Conservation (phyloP, 257 asterid species). For the Fraxinus cuspidata region DNA sequence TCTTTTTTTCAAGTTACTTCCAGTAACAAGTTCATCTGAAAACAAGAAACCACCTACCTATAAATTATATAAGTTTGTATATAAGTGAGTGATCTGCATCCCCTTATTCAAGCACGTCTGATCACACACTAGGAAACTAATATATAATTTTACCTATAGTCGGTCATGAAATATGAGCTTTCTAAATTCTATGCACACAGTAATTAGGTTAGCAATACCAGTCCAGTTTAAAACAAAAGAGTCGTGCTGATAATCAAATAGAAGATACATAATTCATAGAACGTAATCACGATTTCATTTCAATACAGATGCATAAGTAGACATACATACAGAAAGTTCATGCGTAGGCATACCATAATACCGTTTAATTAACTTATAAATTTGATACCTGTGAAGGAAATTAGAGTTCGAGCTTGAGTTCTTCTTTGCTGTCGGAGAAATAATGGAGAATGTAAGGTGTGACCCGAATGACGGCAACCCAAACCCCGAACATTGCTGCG, state of each 20-base stretch:
- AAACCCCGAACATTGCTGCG: slow-evolving; percentile 70
- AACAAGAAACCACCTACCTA: not conserved
- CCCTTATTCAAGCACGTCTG: not conserved
- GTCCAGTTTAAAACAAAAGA: not conserved
- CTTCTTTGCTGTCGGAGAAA: slow-evolving; percentile 67
- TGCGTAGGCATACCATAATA: not conserved
- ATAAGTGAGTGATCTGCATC: not conserved
- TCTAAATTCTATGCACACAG: not conserved
- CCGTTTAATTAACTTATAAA: not conserved
- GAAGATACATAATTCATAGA: not conserved
- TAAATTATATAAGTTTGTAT: not conserved
- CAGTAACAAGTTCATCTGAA: not conserved
- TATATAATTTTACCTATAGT: not conserved
- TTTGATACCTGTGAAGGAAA: slow-evolving; percentile 27
- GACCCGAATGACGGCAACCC: slow-evolving; percentile 79
- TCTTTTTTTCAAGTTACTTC: not conserved
- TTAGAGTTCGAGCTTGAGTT: slow-evolving; percentile 63
- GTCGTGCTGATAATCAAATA: not conserved
- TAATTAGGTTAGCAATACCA: not conserved
- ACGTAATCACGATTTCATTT: not conserved
- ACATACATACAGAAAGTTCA: not conserved
- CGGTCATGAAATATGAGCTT: not conserved
- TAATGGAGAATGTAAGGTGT: slow-evolving; percentile 79
- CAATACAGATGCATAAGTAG: not conserved
- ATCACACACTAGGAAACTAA: not conserved